Percentiles rank a stretch among this genome's conserved stretches.
Evolutionary conservation across 257 asterid genomes (phyloP).

Genomic region (Cynanchum wilfordii): DNA sequence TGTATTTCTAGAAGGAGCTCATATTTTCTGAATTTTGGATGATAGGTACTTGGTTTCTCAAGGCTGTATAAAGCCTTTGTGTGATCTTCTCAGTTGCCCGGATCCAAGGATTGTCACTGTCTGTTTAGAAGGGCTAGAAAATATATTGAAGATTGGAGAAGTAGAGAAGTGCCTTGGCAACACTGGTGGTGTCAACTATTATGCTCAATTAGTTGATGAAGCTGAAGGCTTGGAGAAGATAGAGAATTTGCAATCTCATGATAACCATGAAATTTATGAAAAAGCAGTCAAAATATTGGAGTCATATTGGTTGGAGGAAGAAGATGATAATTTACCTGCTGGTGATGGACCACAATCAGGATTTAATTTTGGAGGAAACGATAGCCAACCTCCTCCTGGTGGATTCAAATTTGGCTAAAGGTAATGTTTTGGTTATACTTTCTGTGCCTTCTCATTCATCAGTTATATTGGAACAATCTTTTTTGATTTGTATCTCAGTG

Average conservation of each 20-base stretch:
- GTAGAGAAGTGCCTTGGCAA: constrained; percentile 46
- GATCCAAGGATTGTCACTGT: constrained; percentile 88
- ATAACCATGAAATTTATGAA: constrained; percentile 84
- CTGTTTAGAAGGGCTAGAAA: constrained; percentile 82
- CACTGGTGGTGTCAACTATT: constrained; percentile 57
- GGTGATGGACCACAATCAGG: constrained; percentile 53
- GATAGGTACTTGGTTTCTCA: constrained; percentile 71
- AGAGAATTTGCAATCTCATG: constrained; percentile 80
- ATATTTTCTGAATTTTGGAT: constrained; percentile 10
- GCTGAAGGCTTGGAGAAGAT: constrained; percentile 87
- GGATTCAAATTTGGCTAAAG: constrained; percentile 80
- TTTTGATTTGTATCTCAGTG: neutral
- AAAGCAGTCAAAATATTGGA: constrained; percentile 88
- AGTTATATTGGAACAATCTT: neutral
- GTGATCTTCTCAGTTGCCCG: constrained; percentile 82
- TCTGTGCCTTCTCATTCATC: neutral
- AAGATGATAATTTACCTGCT: constrained; percentile 51
- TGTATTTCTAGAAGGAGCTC: constrained; percentile 6
- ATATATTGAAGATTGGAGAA: constrained; percentile 91
- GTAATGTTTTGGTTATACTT: constrained; percentile 18
- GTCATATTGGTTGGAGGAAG: constrained; percentile 90
- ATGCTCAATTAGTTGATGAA: constrained; percentile 71
- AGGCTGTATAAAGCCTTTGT: constrained; percentile 72
- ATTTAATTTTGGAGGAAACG: constrained; percentile 69
- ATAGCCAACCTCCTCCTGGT: constrained; percentile 60